Conservation (phyloP, 768 basidiomycete genomes). For the Daedaleopsis nitida region DNA sequence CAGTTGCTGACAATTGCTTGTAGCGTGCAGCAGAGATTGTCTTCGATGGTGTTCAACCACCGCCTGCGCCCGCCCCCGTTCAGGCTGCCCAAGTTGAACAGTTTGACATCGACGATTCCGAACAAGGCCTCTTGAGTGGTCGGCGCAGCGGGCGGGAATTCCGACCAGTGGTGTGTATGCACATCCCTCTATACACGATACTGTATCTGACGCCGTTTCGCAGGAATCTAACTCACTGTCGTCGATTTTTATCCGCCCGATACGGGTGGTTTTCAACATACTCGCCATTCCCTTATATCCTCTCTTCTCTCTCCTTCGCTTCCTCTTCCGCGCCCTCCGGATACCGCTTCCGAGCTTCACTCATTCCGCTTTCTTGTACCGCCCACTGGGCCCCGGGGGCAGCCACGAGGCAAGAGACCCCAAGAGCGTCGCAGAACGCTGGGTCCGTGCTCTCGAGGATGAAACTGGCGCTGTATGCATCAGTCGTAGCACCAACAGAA, state of each 20-base stretch:
- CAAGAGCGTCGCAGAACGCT: conserved; percentile 61
- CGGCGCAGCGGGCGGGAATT: conserved; percentile 25
- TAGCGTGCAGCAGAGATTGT: conserved; percentile 64
- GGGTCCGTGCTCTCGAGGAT: conserved; percentile 81
- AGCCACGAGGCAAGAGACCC: conserved; percentile 19
- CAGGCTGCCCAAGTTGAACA: conserved; percentile 32
- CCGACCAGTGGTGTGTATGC: conserved; percentile 16
- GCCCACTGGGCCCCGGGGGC: conserved; percentile 33
- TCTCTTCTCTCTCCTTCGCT: conserved; percentile 60
- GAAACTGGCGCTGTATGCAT: conserved; percentile 77
- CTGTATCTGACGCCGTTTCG: conserved; percentile 13
- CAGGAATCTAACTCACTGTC: conserved; percentile 17
- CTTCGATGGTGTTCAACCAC: conserved; percentile 41
- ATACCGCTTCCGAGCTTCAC: conserved; percentile 56
- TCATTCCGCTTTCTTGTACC: conserved; percentile 50
- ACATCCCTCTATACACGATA: background rate
- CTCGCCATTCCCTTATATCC: conserved; percentile 63
- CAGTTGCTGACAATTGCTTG: background rate
- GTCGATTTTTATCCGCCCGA: conserved; percentile 24
- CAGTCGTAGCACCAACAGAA: conserved; percentile 4
- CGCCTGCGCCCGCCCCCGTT: conserved; percentile 20
- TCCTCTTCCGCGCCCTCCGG: conserved; percentile 66
- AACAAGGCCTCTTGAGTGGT: conserved; percentile 33
- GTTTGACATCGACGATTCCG: conserved; percentile 57
- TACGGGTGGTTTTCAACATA: conserved; percentile 48